phyloP scores from a whole-genome alignment of 495 filamentous ascomycete genomes.

The Bathelium albidoporum region DNA sequence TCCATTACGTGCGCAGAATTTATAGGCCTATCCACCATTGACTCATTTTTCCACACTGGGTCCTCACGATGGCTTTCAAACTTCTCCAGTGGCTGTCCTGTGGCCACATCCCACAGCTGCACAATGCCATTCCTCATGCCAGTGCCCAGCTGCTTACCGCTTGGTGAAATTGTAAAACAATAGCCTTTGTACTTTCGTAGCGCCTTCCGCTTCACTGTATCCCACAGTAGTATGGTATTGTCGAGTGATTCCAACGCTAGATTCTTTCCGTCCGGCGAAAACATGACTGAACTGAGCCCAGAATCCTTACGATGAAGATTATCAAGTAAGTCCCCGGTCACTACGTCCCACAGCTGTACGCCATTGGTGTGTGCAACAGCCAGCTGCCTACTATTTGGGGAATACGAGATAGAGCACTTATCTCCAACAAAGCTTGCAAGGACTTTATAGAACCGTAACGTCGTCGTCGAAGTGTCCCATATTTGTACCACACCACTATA shows the following conservation, averaged over 20 bases:
- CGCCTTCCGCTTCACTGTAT: not conserved
- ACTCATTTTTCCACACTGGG: not conserved
- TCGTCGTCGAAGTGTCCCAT: not conserved
- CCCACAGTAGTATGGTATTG: not conserved
- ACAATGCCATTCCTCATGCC: not conserved
- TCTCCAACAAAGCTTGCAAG: not conserved
- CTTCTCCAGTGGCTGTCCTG: not conserved
- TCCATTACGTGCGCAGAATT: not conserved
- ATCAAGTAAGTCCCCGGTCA: not conserved
- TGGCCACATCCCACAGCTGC: not conserved
- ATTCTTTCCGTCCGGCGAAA: slow-evolving; percentile 1
- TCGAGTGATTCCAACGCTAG: not conserved
- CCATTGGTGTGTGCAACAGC: not conserved
- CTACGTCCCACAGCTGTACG: not conserved
- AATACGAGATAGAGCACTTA: not conserved
- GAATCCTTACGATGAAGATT: not conserved
- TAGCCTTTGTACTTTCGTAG: not conserved
- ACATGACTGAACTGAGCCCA: not conserved
- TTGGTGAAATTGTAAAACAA: not conserved
- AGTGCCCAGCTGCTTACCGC: not conserved
- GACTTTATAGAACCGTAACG: not conserved
- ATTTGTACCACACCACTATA: not conserved
- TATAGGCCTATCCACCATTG: not conserved
- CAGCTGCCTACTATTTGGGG: not conserved
- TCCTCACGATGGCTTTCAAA: not conserved